Conservation (phyloP, 768 basidiomycete genomes). For the Hemileccinum rubropunctum region DNA sequence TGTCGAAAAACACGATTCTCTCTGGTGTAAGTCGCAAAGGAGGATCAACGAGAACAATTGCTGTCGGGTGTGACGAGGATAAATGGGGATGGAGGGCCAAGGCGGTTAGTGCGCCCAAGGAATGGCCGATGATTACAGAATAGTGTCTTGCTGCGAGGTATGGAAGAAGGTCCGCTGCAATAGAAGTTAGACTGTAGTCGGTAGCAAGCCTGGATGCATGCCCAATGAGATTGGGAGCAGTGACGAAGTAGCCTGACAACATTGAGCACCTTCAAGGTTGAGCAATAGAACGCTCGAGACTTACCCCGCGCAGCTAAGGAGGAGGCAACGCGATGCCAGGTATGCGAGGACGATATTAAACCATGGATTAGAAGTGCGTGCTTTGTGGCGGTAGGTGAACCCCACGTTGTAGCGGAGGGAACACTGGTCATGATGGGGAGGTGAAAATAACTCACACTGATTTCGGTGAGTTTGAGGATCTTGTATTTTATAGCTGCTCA, state of each 20-base stretch:
- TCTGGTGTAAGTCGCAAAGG: neutral
- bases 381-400: constrained; percentile 19
- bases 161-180: constrained; percentile 19
- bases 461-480: neutral
- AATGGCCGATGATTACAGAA: constrained; percentile 20
- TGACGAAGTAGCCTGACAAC: constrained; percentile 20
- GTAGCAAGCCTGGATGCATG: constrained; percentile 12
- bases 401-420: constrained; percentile 21
- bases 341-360: constrained; percentile 15
- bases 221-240: constrained; percentile 20
- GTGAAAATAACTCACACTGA: neutral
- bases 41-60: constrained; percentile 20
- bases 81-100: constrained; percentile 12
- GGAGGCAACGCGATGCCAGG: constrained; percentile 19
- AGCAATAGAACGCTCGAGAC: neutral
- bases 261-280: neutral
- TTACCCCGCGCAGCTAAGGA: constrained; percentile 17
- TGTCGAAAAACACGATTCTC: neutral
- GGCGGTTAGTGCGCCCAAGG: constrained; percentile 8
- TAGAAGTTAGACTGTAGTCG: constrained; percentile 12
- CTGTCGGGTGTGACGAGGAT: constrained; percentile 3
- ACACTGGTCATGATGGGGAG: constrained; percentile 11
- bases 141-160: constrained; percentile 13
- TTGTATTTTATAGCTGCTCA: neutral
- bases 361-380: constrained; percentile 29